These are phyloP conservation scores for Conticribra guillardii DNA, from an alignment of 108 stramenopile species.

Conservation along the genomic window DNA sequence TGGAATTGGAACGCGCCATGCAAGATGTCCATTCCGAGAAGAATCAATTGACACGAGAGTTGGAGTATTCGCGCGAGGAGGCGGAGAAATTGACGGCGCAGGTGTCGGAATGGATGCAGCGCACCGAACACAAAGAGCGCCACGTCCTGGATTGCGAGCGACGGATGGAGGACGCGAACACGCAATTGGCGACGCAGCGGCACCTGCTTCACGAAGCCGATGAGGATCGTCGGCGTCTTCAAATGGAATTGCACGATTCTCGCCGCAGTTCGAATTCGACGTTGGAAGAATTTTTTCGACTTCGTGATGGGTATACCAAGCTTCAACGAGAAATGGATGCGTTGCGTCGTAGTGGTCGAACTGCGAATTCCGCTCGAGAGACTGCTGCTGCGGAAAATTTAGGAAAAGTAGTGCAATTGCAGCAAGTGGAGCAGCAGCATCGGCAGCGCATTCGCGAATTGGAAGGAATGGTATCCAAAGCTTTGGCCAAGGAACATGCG, in stretches of 20 bases:
- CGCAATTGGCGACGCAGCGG: constrained; percentile 11
- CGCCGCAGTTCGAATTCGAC: constrained; percentile 34
- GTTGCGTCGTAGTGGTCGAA: not conserved
- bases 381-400: too few relatives aligned
- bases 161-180: constrained; percentile 13
- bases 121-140: constrained; percentile 14
- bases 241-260: constrained; percentile 30
- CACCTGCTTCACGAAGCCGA: constrained; percentile 21
- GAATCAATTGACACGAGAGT: constrained; percentile 10
- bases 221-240: constrained; percentile 34
- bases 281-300: constrained; percentile 32
- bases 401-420: not conserved
- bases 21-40: constrained; percentile 25
- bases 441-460: constrained; percentile 4
- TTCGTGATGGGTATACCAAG: constrained; percentile 29
- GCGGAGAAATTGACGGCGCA: constrained; percentile 10
- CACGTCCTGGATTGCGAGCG: constrained; percentile 20
- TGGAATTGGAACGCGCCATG: constrained; percentile 29
- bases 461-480: not conserved
- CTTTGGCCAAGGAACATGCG: not conserved
- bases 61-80: constrained; percentile 22
- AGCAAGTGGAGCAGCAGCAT: not conserved
- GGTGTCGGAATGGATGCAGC: constrained; percentile 6
- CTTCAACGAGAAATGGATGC: constrained; percentile 12
- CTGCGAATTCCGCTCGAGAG: not conserved